phyloP scores from a whole-genome alignment of 495 filamentous ascomycete species.

The Jackrogersella multiformis region DNA sequence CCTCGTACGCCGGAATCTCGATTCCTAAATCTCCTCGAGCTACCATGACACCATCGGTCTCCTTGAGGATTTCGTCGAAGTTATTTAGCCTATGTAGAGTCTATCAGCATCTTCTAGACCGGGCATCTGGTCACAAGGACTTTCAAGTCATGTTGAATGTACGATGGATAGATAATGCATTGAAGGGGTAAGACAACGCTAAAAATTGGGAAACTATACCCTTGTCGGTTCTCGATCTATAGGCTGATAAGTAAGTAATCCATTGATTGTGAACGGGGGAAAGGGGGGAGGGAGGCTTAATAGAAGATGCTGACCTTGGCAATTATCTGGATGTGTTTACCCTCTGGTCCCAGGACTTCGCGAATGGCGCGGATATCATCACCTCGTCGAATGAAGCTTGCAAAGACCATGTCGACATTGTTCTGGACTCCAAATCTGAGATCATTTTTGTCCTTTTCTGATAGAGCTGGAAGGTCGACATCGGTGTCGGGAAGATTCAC shows the following conservation, averaged over 20 bases:
- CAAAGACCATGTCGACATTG: conserved; percentile 98
- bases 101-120: conserved; percentile 8
- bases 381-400: conserved; percentile 94
- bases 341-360: conserved; percentile 88
- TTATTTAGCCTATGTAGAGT: conserved; percentile 71
- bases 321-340: conserved; percentile 97
- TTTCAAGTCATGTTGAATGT: background rate
- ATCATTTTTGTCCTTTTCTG: conserved; percentile 97
- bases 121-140: background rate
- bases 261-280: background rate
- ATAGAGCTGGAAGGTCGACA: conserved; percentile 95
- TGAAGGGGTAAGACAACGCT: background rate
- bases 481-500: conserved; percentile 99
- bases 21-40: conserved; percentile 98
- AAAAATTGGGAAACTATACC: conserved; percentile 44
- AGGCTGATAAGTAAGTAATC: conserved; percentile 9
- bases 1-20: conserved; percentile 97
- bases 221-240: conserved; percentile 96
- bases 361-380: conserved; percentile 93
- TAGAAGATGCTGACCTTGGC: conserved; percentile 68
- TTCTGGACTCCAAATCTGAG: conserved; percentile 96
- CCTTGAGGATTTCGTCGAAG: conserved; percentile 94
- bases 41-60: conserved; percentile 99
- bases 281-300: background rate
- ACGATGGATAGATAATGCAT: background rate